Conservation (phyloP, 345 rosid genomes). For the Citrus australasica region DNA sequence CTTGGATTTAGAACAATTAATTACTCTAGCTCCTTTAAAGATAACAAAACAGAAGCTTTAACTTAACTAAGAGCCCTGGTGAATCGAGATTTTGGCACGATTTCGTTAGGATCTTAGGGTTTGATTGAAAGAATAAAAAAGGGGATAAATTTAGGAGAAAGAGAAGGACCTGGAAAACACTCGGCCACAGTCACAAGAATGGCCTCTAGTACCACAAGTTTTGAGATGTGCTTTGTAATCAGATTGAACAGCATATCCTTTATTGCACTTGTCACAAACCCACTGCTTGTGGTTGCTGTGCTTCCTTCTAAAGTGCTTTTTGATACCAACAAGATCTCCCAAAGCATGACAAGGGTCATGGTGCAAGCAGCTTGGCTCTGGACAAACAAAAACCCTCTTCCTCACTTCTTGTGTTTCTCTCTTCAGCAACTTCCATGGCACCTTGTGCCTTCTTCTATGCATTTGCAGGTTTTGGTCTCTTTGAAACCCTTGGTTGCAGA, state of each 20-base stretch:
- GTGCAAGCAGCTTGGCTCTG: constrained; percentile 75
- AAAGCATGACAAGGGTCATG: constrained; percentile 83
- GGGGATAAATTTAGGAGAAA: neutral
- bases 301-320: constrained; percentile 74
- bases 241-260: constrained; percentile 85
- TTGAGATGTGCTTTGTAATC: constrained; percentile 90
- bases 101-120: constrained; percentile 2
- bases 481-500: constrained; percentile 90
- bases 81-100: neutral
- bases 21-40: neutral
- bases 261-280: constrained; percentile 76
- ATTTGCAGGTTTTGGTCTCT: constrained; percentile 87
- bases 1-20: constrained; percentile 26
- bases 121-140: neutral
- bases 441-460: constrained; percentile 84
- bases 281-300: constrained; percentile 81
- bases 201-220: constrained; percentile 87
- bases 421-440: constrained; percentile 82
- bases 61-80: neutral
- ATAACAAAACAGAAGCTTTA: neutral
- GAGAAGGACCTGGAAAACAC: constrained; percentile 70
- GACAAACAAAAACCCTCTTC: constrained; percentile 79
- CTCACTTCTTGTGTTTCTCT: constrained; percentile 65
- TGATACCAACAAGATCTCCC: constrained; percentile 85
- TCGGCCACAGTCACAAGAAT: constrained; percentile 89